phyloP scores from a whole-genome alignment of 371 early-diverging fungal species.

The Haplosporangium sp. region DNA sequence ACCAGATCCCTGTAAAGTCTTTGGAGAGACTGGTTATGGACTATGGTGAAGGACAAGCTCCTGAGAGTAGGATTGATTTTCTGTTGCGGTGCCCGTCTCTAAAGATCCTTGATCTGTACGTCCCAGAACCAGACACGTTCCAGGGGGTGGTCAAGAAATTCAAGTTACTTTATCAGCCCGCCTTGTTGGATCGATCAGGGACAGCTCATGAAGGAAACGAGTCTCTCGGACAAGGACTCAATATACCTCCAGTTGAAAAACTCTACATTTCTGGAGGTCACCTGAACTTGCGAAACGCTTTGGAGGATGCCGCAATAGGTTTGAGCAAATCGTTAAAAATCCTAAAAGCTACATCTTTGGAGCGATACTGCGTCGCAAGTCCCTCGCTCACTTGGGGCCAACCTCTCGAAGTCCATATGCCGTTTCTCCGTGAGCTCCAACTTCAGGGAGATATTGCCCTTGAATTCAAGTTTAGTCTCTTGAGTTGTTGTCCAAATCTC shows the following conservation, averaged over 20 bases:
- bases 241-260: conserved; percentile 31
- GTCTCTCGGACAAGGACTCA: background rate
- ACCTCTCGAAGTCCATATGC: conserved; percentile 20
- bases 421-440: conserved; percentile 40
- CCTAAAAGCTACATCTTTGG: conserved; percentile 38
- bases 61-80: conserved; percentile 8
- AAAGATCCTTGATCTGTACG: conserved; percentile 36
- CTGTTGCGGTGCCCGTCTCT: conserved; percentile 29
- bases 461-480: conserved; percentile 35
- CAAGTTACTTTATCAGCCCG: background rate
- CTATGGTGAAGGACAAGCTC: conserved; percentile 27
- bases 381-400: conserved; percentile 40
- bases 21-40: conserved; percentile 39
- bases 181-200: background rate
- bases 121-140: conserved; percentile 35
- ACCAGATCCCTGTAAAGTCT: conserved; percentile 21
- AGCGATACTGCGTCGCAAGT: conserved; percentile 7
- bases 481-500: conserved; percentile 39
- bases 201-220: too few species aligned
- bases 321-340: conserved; percentile 26
- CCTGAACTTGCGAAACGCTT: conserved; percentile 25
- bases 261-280: conserved; percentile 41
- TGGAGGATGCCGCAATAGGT: conserved; percentile 35
- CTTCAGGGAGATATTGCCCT: conserved; percentile 48
- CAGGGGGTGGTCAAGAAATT: conserved; percentile 14